Percentiles rank a stretch among this genome's conserved stretches.
Conservation (phyloP, 2,329 filamentous ascomycete species). For the Lachnellula arida region DNA sequence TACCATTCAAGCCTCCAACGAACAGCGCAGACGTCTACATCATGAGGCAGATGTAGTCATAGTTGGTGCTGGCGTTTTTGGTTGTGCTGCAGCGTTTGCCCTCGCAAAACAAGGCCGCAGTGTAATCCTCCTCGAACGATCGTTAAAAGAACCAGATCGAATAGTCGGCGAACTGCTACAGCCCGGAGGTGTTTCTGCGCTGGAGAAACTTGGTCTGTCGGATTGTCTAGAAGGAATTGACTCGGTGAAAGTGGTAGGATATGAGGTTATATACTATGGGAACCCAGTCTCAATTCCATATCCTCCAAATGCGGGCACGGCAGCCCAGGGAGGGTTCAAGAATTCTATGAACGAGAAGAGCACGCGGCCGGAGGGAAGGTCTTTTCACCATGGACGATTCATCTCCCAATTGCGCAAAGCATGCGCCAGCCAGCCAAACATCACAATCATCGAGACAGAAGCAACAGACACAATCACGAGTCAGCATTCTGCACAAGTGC, state of each 20-base stretch:
- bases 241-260: slow-evolving; percentile 75
- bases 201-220: slow-evolving; percentile 73
- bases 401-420: slow-evolving; percentile 75
- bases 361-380: slow-evolving; percentile 61
- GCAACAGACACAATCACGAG: slow-evolving; percentile 71
- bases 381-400: slow-evolving; percentile 94
- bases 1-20: slow-evolving; percentile 16
- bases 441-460: slow-evolving; percentile 87
- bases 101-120: slow-evolving; percentile 86
- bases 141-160: slow-evolving; percentile 85
- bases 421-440: slow-evolving; percentile 71
- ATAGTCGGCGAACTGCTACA: slow-evolving; percentile 96
- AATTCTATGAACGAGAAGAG: slow-evolving; percentile 32
- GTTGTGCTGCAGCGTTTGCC: slow-evolving; percentile 79
- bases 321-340: slow-evolving; percentile 22
- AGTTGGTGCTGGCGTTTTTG: slow-evolving; percentile 85
- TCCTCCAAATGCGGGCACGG: slow-evolving; percentile 50
- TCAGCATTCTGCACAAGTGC: slow-evolving; percentile 62
- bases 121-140: slow-evolving; percentile 84
- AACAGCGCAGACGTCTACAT: slow-evolving; percentile 46
- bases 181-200: slow-evolving; percentile 78
- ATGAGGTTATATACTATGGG: slow-evolving; percentile 80
- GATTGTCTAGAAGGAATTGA: slow-evolving; percentile 89
- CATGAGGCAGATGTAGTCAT: slow-evolving; percentile 81
- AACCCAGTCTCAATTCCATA: slow-evolving; percentile 74